Percentiles rank a stretch among this genome's conserved stretches.
Conservation (phyloP, 2,329 filamentous ascomycete genomes). For the Aurifilum marmelostoma region DNA sequence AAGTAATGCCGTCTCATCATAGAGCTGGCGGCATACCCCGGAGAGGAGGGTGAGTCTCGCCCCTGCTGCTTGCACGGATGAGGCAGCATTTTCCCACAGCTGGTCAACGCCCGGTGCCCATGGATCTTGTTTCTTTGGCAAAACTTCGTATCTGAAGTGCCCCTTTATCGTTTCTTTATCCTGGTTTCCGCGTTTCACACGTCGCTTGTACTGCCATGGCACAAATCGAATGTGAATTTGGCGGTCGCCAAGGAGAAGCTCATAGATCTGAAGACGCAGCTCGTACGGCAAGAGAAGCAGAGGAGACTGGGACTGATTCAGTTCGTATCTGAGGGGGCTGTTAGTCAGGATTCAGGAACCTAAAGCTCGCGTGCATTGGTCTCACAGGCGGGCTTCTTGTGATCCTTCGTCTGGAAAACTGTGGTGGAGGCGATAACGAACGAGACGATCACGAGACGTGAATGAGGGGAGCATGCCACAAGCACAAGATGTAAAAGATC, state of each 20-base stretch:
- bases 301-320: conserved; percentile 36
- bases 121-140: conserved; percentile 36
- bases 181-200: conserved; percentile 30
- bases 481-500: neutral
- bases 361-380: too few relatives aligned
- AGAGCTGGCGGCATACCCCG: conserved; percentile 42
- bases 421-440: conserved; percentile 25
- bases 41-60: conserved; percentile 39
- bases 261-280: conserved; percentile 41
- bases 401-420: conserved; percentile 22
- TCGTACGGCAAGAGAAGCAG: conserved; percentile 40
- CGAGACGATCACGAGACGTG: conserved; percentile 7
- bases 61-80: neutral
- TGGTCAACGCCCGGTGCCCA: conserved; percentile 31
- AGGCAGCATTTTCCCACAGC: conserved; percentile 7
- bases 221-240: conserved; percentile 40
- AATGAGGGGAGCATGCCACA: conserved; percentile 9
- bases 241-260: conserved; percentile 38
- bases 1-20: conserved; percentile 41
- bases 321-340: conserved; percentile 32
- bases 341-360: neutral
- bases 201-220: conserved; percentile 34
- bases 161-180: conserved; percentile 31
- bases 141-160: conserved; percentile 38
- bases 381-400: conserved; percentile 26